Percentiles rank a stretch among this genome's conserved stretches.
phyloP scores from a whole-genome alignment of 2,329 filamentous ascomycete genomes.

The Allantophomopsis lycopodina region DNA sequence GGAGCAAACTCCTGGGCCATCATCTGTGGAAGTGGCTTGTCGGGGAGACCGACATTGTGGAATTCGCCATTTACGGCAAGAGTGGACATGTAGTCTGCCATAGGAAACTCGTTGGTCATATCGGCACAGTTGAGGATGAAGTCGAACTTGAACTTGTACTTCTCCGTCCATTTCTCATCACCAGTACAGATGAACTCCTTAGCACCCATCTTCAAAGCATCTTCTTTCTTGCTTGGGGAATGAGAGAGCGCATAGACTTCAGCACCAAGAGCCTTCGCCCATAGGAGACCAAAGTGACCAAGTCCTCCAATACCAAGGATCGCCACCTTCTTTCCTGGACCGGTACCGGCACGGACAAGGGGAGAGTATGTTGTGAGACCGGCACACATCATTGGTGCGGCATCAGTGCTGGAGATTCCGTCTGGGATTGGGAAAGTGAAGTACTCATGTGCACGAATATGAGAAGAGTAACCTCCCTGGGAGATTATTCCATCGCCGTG shows the following conservation, averaged over 20 bases:
- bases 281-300: slow-evolving; percentile 59
- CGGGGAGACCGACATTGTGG: slow-evolving; percentile 42
- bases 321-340: slow-evolving; percentile 54
- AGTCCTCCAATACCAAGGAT: slow-evolving; percentile 59
- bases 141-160: slow-evolving; percentile 33
- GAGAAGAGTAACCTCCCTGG: slow-evolving; percentile 12
- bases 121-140: slow-evolving; percentile 36
- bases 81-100: slow-evolving; percentile 34
- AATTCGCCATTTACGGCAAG: slow-evolving; percentile 39
- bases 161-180: slow-evolving; percentile 39
- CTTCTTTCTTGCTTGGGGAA: slow-evolving; percentile 37
- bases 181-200: slow-evolving; percentile 35
- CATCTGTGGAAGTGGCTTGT: slow-evolving; percentile 30
- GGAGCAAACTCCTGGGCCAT: slow-evolving; percentile 24
- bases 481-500: slow-evolving; percentile 10
- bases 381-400: slow-evolving; percentile 61
- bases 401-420: slow-evolving; percentile 29
- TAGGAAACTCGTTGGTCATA: slow-evolving; percentile 37
- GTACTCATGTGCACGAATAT: slow-evolving; percentile 35
- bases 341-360: slow-evolving; percentile 46
- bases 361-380: slow-evolving; percentile 47
- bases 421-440: slow-evolving; percentile 47
- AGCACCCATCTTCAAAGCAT: slow-evolving; percentile 46
- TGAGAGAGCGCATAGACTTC: slow-evolving; percentile 54
- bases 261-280: slow-evolving; percentile 52